These are phyloP conservation scores for Rosa hybrid DNA, from an alignment of 331 rosid genomes.

Conservation along the genomic window DNA sequence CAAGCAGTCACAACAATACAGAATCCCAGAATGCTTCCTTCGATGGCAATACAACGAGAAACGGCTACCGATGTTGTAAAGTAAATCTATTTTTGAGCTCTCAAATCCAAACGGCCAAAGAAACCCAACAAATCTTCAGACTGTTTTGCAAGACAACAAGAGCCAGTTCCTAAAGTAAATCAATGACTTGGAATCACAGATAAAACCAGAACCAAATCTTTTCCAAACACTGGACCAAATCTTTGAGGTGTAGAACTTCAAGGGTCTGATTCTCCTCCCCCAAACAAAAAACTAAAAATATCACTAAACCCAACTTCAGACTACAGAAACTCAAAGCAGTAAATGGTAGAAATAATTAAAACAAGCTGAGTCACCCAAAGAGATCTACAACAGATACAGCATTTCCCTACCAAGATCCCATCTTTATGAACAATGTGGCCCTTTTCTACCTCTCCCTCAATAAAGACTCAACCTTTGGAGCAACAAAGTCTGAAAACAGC, in stretches of 20 bases:
- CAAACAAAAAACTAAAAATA: not conserved
- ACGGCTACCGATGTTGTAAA: slow-evolving; percentile 5
- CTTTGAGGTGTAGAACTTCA: slow-evolving; percentile 27
- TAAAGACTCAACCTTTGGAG: slow-evolving; percentile 33
- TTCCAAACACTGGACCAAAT: not conserved
- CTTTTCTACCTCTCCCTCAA: slow-evolving; percentile 17
- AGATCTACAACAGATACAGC: slow-evolving; percentile 45
- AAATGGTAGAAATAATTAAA: slow-evolving; percentile 31
- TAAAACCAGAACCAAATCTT: slow-evolving; percentile 10
- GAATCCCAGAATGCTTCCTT: slow-evolving; percentile 10
- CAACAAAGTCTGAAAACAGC: slow-evolving; percentile 21
- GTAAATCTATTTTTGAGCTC: slow-evolving; percentile 22
- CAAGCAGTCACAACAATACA: slow-evolving; percentile 18
- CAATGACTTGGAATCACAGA: slow-evolving; percentile 23
- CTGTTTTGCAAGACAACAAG: slow-evolving; percentile 17
- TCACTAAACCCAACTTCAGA: slow-evolving; percentile 37
- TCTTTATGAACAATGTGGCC: slow-evolving; percentile 42
- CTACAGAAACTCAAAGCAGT: slow-evolving; percentile 26
- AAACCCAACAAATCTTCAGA: slow-evolving; percentile 8
- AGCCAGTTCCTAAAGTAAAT: slow-evolving; percentile 28
- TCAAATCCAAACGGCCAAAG: slow-evolving; percentile 22
- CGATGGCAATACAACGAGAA: not conserved
- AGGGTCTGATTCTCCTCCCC: slow-evolving; percentile 24
- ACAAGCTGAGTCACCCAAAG: slow-evolving; percentile 34
- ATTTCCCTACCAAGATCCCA: slow-evolving; percentile 39